phyloP scores from a whole-genome alignment of 2,329 filamentous ascomycete genomes.

The Sporothrix luriei region DNA sequence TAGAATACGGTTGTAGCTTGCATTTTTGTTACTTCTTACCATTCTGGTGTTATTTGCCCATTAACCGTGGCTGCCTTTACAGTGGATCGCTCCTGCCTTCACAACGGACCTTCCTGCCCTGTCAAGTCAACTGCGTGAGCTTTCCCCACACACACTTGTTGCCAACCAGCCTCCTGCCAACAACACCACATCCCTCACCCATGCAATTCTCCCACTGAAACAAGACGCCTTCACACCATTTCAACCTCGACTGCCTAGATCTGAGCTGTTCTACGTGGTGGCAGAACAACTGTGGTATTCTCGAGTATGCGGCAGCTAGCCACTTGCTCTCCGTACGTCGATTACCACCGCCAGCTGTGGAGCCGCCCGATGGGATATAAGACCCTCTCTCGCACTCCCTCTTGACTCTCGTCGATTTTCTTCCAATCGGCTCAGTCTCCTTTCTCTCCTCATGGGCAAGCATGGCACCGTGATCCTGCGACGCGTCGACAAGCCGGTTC shows the following conservation, averaged over 20 bases:
- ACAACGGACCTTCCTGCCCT: slow-evolving; percentile 7
- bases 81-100: neutral
- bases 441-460: slow-evolving; percentile 25
- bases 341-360: neutral
- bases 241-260: slow-evolving; percentile 4
- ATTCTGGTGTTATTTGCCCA: neutral
- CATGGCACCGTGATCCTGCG: slow-evolving; percentile 25
- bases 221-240: no score
- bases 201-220: neutral
- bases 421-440: neutral
- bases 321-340: neutral
- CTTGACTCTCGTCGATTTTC: no score
- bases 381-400: no score
- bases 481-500: slow-evolving; percentile 12
- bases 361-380: neutral
- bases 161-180: neutral
- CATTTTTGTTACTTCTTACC: neutral
- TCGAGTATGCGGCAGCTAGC: neutral
- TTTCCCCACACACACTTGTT: slow-evolving; percentile 22
- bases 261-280: neutral
- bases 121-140: slow-evolving; percentile 10
- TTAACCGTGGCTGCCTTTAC: neutral
- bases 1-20: neutral
- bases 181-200: neutral
- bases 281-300: neutral